Evolutionary conservation across 2,329 filamentous ascomycete species (phyloP), one percentile per base, ranked within the genome.

Genomic region (Microcera coccophila): DNA sequence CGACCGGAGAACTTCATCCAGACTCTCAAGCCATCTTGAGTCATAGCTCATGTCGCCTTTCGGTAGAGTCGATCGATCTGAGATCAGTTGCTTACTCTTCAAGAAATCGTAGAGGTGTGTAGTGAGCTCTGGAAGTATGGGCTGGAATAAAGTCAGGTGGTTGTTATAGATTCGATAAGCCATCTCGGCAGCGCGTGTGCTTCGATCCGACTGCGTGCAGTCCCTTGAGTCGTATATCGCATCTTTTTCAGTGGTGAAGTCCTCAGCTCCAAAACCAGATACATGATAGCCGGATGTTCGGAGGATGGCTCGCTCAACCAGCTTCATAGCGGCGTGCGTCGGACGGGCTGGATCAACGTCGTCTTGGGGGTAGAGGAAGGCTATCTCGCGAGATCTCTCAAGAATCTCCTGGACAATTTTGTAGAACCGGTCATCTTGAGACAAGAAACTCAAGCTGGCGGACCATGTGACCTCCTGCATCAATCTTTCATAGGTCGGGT

Each of bases 401-500:
- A 44, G 19, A 19, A 38, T 38, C 2, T 40, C 38, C 0, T 17
- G 15, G 1, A 17, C 35, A 2, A n/a, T 32, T 12, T 24, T 47
- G 28, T 60, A 60, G 32, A 76, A 75, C 0, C 55, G 52, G 1
- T 64, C 63, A 41, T 79, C 67, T 40, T 81, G 76, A 0, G 71
- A 55, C 1, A 74, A 48, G 4, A 62, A 64, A 2, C 64, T 61
- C 0, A 79, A 52, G 0, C 39, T 14, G 0, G 44, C 1, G 0
- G 53, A 41, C 77, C 77, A 81, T 0, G 12, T 1, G 3, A 76
- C 63, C 0, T 36, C 62, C 41, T 81, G 72, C 74, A 80, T 79
- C 0, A 62, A 59, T 12, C 52, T 44, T 9, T 45, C 11, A 7
- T 69, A 19, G 0, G 12, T 0, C 0, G 75, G 74, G 41, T 79